These are phyloP conservation scores for Picea mariana DNA, from an alignment of 83 land plant species.

Conservation along the genomic window DNA sequence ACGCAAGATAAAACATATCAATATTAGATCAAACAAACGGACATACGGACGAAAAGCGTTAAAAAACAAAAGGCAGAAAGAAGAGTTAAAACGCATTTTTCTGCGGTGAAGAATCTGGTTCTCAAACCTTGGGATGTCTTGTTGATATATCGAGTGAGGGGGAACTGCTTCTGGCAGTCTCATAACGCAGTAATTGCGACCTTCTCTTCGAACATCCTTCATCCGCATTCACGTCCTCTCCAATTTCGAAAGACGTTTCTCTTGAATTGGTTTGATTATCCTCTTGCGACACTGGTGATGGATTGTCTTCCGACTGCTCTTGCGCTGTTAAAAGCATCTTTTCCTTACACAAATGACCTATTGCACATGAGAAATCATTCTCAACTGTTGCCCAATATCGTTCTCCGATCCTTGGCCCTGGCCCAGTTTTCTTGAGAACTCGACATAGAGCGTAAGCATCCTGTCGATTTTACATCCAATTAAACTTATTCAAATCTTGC, in stretches of 20 bases:
- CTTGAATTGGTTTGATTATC: neutral
- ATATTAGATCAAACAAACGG: too few species aligned
- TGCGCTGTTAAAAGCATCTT: neutral
- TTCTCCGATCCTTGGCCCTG: too few species aligned
- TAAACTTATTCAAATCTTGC: too few species aligned
- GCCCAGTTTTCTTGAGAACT: too few species aligned
- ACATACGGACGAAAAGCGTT: too few species aligned
- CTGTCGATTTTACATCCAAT: too few species aligned
- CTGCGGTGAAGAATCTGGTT: too few species aligned
- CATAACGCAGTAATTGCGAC: neutral
- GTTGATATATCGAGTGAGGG: neutral
- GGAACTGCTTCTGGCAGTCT: too few species aligned
- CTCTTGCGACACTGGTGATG: neutral
- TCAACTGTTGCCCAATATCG: too few species aligned
- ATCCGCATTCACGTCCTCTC: neutral
- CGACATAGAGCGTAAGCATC: too few species aligned
- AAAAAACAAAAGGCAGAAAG: neutral
- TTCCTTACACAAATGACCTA: neutral
- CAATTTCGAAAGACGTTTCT: neutral
- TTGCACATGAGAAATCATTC: neutral
- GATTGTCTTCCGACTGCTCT: neutral
- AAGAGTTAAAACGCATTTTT: too few species aligned
- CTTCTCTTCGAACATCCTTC: neutral
- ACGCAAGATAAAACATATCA: neutral
- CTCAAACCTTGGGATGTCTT: neutral